Base-by-base conservation (phyloP, 441 rosid genomes). In the Syzygium syzygioides region DNA sequence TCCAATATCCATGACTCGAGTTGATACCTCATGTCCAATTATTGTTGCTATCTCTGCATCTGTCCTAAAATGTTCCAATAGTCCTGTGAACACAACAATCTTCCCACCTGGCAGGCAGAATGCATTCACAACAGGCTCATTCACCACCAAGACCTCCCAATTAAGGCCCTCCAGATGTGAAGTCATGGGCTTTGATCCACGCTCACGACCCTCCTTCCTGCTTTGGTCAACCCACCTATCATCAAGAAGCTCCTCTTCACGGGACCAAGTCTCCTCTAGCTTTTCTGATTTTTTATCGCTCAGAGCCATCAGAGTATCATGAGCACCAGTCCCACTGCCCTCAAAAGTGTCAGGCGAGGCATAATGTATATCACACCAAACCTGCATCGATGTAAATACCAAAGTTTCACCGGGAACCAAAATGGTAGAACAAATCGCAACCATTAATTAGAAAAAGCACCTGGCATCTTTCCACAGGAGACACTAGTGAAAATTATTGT, bases 1-100 rank as follows among this genome's bases (percentile, higher is more conserved):
- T 41, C 41, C 9, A 76, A 23, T 20, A 76, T 76, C 83, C 52
- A 25, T 76, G 52, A 37, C 23, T 76, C n/a, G 2, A 41, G 52
- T 37, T 20, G 20, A 79, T 92, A 97, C 99, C 98, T 98, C 99
- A 87, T 97, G 99, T 3, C 95, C 98, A 32, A 98, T 90, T 66
- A 98, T 93, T 54, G 99, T 96, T 48, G 99, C 99, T 87, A 98
- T 93, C 96, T 98, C 99, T 2, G 94, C 97, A 95, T 98, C 97
- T 54, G 92, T 94, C 90, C 84, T 94, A 87, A 98, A 97, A 90
- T 93, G 95, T 41, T 97, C 88, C n/a, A 98, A 93, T 92, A 98
- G 92, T 53, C 99, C 99, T 3, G 98, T 93, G 88, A 94, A 96
- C 25, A 98, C 97, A 55, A 97, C 99, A 90, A 98, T 96, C 92